Conservation (phyloP, 495 filamentous ascomycete species). For the Daldinia loculata region DNA sequence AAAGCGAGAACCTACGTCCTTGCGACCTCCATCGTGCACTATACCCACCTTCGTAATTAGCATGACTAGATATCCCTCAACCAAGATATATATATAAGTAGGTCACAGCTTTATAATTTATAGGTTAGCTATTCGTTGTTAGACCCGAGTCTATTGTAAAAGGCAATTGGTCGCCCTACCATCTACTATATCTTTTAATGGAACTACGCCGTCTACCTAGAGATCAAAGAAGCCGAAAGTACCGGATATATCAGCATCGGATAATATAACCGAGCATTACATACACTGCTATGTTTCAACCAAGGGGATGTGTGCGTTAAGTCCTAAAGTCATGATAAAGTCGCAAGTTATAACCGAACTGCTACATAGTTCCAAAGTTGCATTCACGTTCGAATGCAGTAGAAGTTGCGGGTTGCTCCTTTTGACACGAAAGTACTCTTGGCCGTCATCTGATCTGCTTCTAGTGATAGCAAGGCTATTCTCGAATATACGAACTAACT, state of each 20-base stretch:
- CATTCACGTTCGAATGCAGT: not conserved
- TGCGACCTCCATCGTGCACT: not conserved
- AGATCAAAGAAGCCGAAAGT: not conserved
- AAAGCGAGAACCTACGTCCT: not conserved
- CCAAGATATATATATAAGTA: not conserved
- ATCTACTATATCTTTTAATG: not conserved
- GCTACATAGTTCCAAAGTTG: not conserved
- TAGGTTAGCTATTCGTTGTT: not conserved
- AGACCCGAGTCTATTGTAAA: not conserved
- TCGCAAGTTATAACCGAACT: not conserved
- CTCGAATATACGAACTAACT: slow-evolving; percentile 23
- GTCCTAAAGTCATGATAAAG: not conserved
- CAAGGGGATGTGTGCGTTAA: not conserved
- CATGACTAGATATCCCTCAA: not conserved
- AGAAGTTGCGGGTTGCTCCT: not conserved
- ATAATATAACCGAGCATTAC: not conserved
- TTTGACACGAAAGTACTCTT: not conserved
- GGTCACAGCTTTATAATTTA: not conserved
- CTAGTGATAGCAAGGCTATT: not conserved
- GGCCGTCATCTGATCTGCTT: not conserved
- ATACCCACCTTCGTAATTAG: not conserved
- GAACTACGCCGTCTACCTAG: not conserved
- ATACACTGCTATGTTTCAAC: not conserved
- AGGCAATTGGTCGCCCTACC: not conserved
- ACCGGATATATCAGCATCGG: not conserved